These are phyloP conservation scores for Trichoderma reesei DNA, from an alignment of 495 filamentous ascomycete genomes.

Conservation along the genomic window DNA sequence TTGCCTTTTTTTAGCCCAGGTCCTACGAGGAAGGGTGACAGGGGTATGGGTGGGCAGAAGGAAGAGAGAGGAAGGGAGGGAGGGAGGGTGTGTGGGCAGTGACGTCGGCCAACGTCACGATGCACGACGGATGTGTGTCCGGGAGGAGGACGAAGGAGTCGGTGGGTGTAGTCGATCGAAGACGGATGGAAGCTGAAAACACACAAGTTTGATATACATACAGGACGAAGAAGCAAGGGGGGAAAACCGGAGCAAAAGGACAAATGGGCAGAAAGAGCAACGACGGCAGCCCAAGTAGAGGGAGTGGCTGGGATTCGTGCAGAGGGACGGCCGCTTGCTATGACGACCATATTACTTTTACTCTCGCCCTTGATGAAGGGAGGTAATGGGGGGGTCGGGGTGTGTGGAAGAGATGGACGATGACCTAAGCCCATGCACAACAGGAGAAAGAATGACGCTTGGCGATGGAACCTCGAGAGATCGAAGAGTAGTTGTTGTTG, in stretches of 20 bases:
- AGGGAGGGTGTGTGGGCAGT: constrained; percentile 4
- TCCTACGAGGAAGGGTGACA: not conserved
- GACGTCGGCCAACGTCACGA: constrained; percentile 7
- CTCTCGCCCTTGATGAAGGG: not conserved
- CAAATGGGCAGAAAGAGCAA: not conserved
- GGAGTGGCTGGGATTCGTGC: too few species aligned
- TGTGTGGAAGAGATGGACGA: not conserved
- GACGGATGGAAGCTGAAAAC: not conserved
- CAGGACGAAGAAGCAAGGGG: too few species aligned
- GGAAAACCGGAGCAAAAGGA: not conserved
- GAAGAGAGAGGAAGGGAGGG: not conserved
- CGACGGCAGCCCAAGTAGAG: not conserved
- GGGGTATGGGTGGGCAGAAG: not conserved
- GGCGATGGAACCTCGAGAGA: not conserved
- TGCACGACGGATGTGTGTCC: constrained; percentile 1
- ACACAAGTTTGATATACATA: not conserved
- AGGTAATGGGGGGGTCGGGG: not conserved
- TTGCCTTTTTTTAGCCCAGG: not conserved
- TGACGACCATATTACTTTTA: not conserved
- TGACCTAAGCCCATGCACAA: not conserved
- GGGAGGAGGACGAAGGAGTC: not conserved
- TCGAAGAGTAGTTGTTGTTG: not conserved
- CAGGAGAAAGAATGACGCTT: not conserved
- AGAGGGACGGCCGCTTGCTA: not conserved
- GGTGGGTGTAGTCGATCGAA: not conserved